Conservation (phyloP, 345 rosid species). For the Syzygium aromaticum region DNA sequence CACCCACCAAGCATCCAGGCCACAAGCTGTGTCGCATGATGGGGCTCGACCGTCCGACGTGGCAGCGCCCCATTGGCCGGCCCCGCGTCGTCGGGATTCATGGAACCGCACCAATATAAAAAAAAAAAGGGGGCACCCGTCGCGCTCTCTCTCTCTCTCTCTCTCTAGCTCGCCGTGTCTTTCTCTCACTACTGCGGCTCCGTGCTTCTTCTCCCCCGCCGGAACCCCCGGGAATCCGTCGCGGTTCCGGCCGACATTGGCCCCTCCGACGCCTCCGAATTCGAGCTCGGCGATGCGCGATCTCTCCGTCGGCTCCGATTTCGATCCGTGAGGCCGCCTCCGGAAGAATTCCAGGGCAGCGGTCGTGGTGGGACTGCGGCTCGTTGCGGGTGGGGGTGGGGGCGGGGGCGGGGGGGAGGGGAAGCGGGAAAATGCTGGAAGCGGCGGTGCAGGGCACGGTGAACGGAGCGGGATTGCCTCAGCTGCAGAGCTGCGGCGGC, state of each 20-base stretch:
- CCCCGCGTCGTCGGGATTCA: conserved; percentile 6
- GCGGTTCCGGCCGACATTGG: not conserved
- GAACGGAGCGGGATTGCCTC: conserved; percentile 60
- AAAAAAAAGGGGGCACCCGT: not conserved
- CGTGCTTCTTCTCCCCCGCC: not conserved
- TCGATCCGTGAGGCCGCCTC: not conserved
- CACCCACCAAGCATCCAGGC: not conserved
- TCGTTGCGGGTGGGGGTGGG: too few species aligned
- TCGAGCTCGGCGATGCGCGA: conserved; percentile 5
- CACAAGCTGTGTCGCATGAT: not conserved
- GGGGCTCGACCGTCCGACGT: not conserved
- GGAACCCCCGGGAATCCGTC: not conserved
- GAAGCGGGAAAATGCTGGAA: conserved; percentile 43
- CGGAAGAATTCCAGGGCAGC: not conserved
- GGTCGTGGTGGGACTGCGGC: not conserved
- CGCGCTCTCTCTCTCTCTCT: not conserved
- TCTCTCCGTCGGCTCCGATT: not conserved
- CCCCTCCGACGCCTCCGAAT: not conserved
- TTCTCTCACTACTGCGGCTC: not conserved
- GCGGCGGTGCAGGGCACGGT: conserved; percentile 50
- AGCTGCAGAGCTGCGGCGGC: conserved; percentile 30
- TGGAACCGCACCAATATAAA: not conserved
- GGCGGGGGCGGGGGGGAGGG: too few species aligned
- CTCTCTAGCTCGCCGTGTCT: not conserved
- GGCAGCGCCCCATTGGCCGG: not conserved